Evolutionary conservation across 306 rosid species (phyloP).

Genomic region (Pterocarpus macrocarpus): DNA sequence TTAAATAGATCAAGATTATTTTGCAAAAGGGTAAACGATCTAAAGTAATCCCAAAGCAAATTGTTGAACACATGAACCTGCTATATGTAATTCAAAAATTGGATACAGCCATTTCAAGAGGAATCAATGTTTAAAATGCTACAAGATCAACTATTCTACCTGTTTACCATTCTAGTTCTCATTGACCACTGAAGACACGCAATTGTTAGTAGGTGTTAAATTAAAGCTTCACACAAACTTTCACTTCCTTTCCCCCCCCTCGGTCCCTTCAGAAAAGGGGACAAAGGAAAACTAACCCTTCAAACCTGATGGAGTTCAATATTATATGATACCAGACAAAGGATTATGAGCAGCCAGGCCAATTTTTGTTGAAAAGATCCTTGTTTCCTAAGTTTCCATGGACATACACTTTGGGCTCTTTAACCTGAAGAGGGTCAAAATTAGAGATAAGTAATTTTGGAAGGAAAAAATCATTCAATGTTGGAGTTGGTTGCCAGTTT

Average conservation of each 20-base stretch:
- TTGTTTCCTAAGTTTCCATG: constrained; percentile 66
- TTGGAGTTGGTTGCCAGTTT: constrained; percentile 19
- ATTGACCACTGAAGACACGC: constrained; percentile 20
- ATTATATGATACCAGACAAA: not conserved
- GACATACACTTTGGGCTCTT: constrained; percentile 75
- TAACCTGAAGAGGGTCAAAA: constrained; percentile 60
- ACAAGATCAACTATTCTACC: constrained; percentile 11
- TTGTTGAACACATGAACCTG: not conserved
- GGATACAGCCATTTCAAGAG: not conserved
- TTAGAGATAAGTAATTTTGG: constrained; percentile 3
- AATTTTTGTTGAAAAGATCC: constrained; percentile 51
- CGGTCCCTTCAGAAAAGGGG: not conserved
- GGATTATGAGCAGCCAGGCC: constrained; percentile 77
- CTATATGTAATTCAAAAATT: not conserved
- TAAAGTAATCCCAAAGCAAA: not conserved
- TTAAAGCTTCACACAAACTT: constrained; percentile 11
- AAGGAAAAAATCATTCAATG: constrained; percentile 15
- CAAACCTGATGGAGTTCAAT: constrained; percentile 9
- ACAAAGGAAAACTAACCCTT: constrained; percentile 13
- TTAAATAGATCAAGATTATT: not conserved
- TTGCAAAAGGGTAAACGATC: not conserved
- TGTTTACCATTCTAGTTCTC: not conserved
- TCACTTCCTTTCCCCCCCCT: not conserved
- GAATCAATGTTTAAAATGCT: constrained; percentile 26
- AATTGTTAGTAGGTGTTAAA: not conserved